Evolutionary conservation across 257 asterid species (phyloP).

Genomic region (Solanum clarkiae): DNA sequence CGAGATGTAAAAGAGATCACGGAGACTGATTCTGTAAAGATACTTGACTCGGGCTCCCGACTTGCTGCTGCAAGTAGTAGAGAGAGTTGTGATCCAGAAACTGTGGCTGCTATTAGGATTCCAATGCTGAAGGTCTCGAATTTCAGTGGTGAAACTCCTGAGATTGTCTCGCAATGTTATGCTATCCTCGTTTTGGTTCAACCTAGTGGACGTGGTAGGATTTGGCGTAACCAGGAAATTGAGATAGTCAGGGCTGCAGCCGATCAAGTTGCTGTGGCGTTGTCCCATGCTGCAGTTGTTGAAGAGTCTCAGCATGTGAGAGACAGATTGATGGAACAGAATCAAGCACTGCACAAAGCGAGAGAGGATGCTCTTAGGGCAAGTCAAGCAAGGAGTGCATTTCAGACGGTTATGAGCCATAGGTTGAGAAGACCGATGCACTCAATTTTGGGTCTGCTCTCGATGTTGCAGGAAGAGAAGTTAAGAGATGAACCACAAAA

Average conservation of each 20-base stretch:
- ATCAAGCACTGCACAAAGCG: slow-evolving; percentile 66
- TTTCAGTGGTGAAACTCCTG: slow-evolving; percentile 85
- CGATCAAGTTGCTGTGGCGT: slow-evolving; percentile 92
- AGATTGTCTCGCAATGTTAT: slow-evolving; percentile 70
- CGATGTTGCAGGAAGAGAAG: slow-evolving; percentile 60
- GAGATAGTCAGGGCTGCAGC: slow-evolving; percentile 81
- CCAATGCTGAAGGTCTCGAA: slow-evolving; percentile 86
- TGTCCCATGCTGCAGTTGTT: slow-evolving; percentile 90
- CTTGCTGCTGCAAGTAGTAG: slow-evolving; percentile 72
- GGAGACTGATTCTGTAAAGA: slow-evolving; percentile 43
- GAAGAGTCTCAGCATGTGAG: slow-evolving; percentile 84
- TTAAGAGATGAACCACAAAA: slow-evolving; percentile 37
- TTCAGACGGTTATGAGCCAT: slow-evolving; percentile 75
- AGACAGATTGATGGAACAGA: slow-evolving; percentile 65
- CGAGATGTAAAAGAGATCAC: slow-evolving; percentile 57
- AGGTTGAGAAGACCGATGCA: slow-evolving; percentile 92
- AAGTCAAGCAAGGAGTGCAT: slow-evolving; percentile 67
- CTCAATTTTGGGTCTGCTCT: slow-evolving; percentile 66
- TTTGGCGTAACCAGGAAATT: slow-evolving; percentile 68
- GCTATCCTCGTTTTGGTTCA: slow-evolving; percentile 83
- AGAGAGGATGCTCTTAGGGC: slow-evolving; percentile 80
- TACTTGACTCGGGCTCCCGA: slow-evolving; percentile 49
- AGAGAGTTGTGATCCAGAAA: slow-evolving; percentile 40
- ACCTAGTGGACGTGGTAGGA: slow-evolving; percentile 48
- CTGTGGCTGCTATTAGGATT: slow-evolving; percentile 90